phyloP scores from a whole-genome alignment of 164 flowering plant species.

The Tetrastigma voinierianum region DNA sequence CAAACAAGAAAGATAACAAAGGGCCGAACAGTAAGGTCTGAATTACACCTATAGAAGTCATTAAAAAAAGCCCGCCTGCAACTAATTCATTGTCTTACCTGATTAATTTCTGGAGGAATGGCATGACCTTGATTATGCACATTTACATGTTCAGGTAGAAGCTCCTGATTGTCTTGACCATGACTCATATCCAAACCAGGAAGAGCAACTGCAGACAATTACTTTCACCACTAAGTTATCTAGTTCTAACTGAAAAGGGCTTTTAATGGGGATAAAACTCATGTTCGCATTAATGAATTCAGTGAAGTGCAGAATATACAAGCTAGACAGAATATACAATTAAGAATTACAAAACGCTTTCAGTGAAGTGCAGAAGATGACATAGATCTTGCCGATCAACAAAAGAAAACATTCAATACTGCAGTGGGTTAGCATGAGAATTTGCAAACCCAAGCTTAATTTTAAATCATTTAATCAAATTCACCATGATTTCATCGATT shows the following conservation, averaged over 20 bases:
- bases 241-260: not conserved
- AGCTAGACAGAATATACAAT: not conserved
- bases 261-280: too few species aligned
- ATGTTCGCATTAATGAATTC: not conserved
- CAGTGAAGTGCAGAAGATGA: not conserved
- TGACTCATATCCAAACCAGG: constrained; percentile 40
- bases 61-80: not conserved
- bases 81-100: constrained; percentile 39
- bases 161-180: constrained; percentile 37
- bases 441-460: not conserved
- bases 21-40: not conserved
- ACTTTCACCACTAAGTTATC: not conserved
- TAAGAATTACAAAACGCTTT: not conserved
- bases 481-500: not conserved
- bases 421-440: not conserved
- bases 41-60: not conserved
- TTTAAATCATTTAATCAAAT: too few species aligned
- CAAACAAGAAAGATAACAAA: constrained; percentile 9
- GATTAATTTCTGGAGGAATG: constrained; percentile 60
- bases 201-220: constrained; percentile 42
- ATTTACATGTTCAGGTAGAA: constrained; percentile 75
- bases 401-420: not conserved
- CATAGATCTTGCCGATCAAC: not conserved
- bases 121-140: constrained; percentile 81
- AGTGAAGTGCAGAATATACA: not conserved